Percentiles rank a stretch among this genome's conserved stretches.
Conservation (phyloP, 495 filamentous ascomycete species). For the Thermothielavioides terrestris region DNA sequence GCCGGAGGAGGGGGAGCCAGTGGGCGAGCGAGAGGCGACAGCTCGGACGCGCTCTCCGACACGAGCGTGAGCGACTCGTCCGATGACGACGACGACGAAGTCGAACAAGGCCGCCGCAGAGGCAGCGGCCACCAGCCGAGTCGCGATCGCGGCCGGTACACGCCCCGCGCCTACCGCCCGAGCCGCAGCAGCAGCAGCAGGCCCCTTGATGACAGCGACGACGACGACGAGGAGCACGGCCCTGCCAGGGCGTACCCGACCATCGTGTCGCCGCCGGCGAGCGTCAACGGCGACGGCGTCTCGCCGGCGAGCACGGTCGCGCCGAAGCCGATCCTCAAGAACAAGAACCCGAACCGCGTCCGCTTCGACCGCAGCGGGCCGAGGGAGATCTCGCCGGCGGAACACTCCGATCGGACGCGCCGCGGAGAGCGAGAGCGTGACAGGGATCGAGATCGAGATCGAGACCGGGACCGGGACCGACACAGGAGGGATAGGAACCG, state of each 20-base stretch:
- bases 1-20: too few relatives aligned
- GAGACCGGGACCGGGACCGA: conserved; percentile 11
- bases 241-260: conserved; percentile 27
- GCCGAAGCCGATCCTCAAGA: conserved; percentile 45
- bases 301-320: conserved; percentile 33
- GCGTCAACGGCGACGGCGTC: conserved; percentile 18
- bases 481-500: conserved; percentile 8
- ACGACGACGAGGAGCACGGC: conserved; percentile 12
- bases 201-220: conserved; percentile 6
- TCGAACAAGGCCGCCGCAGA: conserved; percentile 4
- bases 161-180: conserved; percentile 3
- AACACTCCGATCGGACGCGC: conserved; percentile 13
- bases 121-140: not conserved
- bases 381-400: conserved; percentile 23
- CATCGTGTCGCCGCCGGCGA: conserved; percentile 35
- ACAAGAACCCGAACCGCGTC: conserved; percentile 41
- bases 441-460: conserved; percentile 6
- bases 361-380: conserved; percentile 36
- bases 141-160: not conserved
- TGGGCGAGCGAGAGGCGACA: conserved; percentile 5
- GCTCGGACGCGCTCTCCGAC: conserved; percentile 14
- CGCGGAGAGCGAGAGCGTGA: conserved; percentile 13
- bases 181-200: not conserved
- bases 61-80: conserved; percentile 22
- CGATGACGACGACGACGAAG: conserved; percentile 14